Percentiles rank a stretch among this genome's conserved stretches.
Conservation (phyloP, 1,139 yeast genomes). For the Diutina rugosa region DNA sequence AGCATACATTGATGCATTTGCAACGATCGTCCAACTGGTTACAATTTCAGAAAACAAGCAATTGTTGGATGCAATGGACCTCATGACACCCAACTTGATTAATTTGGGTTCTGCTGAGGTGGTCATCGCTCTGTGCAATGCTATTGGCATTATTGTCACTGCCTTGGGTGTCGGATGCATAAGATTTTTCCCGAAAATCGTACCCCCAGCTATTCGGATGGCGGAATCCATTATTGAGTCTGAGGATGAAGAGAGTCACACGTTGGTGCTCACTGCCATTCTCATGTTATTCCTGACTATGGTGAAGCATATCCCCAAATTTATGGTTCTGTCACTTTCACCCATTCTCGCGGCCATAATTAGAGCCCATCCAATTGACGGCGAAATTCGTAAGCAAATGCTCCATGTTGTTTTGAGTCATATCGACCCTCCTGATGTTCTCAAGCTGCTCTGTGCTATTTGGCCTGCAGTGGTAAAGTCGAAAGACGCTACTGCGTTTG, state of each 20-base stretch:
- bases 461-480: constrained; percentile 40
- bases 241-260: constrained; percentile 14
- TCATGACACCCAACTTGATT: constrained; percentile 30
- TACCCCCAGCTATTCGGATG: constrained; percentile 59
- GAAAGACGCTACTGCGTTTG: constrained; percentile 45
- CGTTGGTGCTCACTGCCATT: constrained; percentile 48
- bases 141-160: constrained; percentile 56
- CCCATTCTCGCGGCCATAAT: constrained; percentile 45
- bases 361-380: constrained; percentile 42
- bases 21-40: constrained; percentile 51
- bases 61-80: constrained; percentile 35
- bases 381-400: constrained; percentile 50
- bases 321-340: constrained; percentile 57
- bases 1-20: constrained; percentile 57
- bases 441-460: constrained; percentile 44
- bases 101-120: constrained; percentile 29
- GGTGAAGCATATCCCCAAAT: constrained; percentile 77
- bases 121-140: constrained; percentile 63
- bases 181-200: constrained; percentile 73
- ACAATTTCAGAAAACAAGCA: constrained; percentile 29
- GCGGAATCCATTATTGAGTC: constrained; percentile 24
- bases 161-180: constrained; percentile 77
- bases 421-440: constrained; percentile 51
- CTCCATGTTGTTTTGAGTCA: constrained; percentile 53
- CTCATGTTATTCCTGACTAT: constrained; percentile 63